A percentile compares a stretch with the other conserved stretches of the same genome.
Conservation (phyloP, 2,329 filamentous ascomycete genomes). For the Aspergillus piperis region DNA sequence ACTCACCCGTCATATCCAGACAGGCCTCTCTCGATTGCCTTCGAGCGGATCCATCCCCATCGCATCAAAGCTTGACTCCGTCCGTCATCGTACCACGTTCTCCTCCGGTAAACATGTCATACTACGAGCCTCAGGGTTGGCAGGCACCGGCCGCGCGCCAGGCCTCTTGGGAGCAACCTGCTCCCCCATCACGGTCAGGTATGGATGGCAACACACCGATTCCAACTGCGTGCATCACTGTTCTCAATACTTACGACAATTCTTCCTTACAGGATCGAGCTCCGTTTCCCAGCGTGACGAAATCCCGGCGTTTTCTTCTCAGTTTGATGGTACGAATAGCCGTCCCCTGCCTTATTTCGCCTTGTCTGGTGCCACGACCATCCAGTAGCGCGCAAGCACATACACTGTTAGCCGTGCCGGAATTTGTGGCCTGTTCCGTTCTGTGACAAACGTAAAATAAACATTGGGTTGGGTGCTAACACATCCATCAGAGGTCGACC, state of each 20-base stretch:
- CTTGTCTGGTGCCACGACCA: not conserved
- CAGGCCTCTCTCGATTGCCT: slow-evolving; percentile 29
- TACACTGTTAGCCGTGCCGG: not conserved
- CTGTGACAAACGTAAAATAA: not conserved
- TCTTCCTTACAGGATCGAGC: slow-evolving; percentile 61
- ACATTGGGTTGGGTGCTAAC: slow-evolving; percentile 26
- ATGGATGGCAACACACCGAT: slow-evolving; percentile 32
- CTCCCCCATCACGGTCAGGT: slow-evolving; percentile 72
- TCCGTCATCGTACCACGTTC: slow-evolving; percentile 17
- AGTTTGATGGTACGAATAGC: slow-evolving; percentile 76
- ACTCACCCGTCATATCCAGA: slow-evolving; percentile 19
- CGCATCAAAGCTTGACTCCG: slow-evolving; percentile 19
- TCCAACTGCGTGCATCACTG: not conserved
- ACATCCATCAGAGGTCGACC: slow-evolving; percentile 76
- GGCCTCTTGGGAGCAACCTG: slow-evolving; percentile 71
- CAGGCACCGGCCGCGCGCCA: slow-evolving; percentile 61
- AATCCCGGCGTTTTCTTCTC: slow-evolving; percentile 74
- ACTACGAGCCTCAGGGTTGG: slow-evolving; percentile 69
- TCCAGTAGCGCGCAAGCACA: not conserved
- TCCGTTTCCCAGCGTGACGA: slow-evolving; percentile 76
- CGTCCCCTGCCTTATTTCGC: not conserved
- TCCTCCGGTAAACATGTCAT: slow-evolving; percentile 57
- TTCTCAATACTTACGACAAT: not conserved
- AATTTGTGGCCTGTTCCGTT: not conserved
- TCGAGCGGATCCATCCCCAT: slow-evolving; percentile 28